Percentiles rank a stretch among this genome's conserved stretches.
These are phyloP conservation scores for Kodamaea restingae DNA, from an alignment of 805 yeast genomes.

Conservation along the genomic window DNA sequence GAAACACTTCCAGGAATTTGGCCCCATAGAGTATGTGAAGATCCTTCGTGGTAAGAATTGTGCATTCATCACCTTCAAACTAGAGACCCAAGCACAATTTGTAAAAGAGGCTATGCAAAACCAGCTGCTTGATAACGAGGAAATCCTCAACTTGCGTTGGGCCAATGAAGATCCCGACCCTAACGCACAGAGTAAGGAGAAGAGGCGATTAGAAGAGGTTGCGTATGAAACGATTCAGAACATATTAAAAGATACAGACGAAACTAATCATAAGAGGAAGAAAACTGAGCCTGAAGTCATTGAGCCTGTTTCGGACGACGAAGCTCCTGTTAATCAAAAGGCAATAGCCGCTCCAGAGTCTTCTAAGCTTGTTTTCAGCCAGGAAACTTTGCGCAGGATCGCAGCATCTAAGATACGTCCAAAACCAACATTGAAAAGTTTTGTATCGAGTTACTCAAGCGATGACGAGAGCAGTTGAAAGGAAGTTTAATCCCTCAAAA, in stretches of 20 bases:
- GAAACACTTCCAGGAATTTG: conserved; percentile 65
- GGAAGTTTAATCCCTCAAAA: conserved; percentile 14
- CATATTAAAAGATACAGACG: conserved; percentile 27
- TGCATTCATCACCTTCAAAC: conserved; percentile 71
- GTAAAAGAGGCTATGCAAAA: conserved; percentile 93
- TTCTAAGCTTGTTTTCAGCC: conserved; percentile 8
- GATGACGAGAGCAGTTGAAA: conserved; percentile 19
- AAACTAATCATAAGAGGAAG: conserved; percentile 1
- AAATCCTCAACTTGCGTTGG: conserved; percentile 74
- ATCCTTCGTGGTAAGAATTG: conserved; percentile 60
- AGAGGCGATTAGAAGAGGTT: conserved; percentile 46
- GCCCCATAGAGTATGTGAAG: conserved; percentile 64
- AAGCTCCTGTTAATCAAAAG: not conserved
- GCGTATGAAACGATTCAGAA: conserved; percentile 52
- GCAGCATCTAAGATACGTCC: conserved; percentile 6
- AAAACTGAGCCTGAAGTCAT: conserved; percentile 12
- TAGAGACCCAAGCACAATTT: conserved; percentile 81
- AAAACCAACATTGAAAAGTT: conserved; percentile 9
- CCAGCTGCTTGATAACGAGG: conserved; percentile 59
- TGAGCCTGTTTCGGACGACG: conserved; percentile 13
- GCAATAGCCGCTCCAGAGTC: not conserved
- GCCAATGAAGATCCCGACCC: conserved; percentile 88
- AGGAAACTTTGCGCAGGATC: conserved; percentile 8
- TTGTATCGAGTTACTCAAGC: conserved; percentile 28
- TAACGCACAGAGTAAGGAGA: conserved; percentile 47